Evolutionary conservation across 148 eudicot genomes (phyloP).

Genomic region (Rhododendron kiyosumense): DNA sequence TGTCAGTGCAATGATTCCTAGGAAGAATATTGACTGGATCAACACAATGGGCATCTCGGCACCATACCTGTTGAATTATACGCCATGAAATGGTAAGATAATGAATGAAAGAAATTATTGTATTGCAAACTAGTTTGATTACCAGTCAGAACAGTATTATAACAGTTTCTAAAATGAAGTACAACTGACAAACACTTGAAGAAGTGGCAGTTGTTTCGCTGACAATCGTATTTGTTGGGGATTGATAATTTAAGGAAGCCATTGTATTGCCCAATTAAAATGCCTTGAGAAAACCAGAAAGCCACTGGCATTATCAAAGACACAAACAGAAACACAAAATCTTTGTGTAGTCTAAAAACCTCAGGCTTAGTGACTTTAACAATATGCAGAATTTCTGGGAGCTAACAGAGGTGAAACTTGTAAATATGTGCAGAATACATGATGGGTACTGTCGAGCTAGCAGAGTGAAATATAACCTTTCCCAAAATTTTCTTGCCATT

Average conservation of each 20-base stretch:
- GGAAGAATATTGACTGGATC: slow-evolving; percentile 52
- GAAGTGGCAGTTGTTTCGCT: neutral
- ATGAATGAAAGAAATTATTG: neutral
- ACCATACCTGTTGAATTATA: slow-evolving; percentile 47
- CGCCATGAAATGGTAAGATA: neutral
- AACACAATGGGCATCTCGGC: slow-evolving; percentile 68
- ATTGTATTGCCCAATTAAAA: too few species aligned
- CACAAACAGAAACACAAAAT: too few species aligned
- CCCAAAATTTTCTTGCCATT: neutral
- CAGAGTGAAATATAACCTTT: neutral
- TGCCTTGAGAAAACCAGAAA: slow-evolving; percentile 30
- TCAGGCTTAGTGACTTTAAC: neutral
- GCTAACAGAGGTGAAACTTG: neutral
- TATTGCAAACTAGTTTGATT: neutral
- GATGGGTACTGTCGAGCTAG: neutral
- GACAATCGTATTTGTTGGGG: neutral
- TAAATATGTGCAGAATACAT: neutral
- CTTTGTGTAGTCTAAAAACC: neutral
- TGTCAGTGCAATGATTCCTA: slow-evolving; percentile 61
- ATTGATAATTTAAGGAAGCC: too few species aligned
- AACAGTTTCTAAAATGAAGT: neutral
- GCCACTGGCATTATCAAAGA: slow-evolving; percentile 26
- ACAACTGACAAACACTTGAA: neutral
- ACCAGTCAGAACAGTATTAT: neutral
- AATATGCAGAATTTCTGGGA: neutral